Conservation (phyloP, 371 early-diverging fungal genomes). For the Mucor racemosus region DNA sequence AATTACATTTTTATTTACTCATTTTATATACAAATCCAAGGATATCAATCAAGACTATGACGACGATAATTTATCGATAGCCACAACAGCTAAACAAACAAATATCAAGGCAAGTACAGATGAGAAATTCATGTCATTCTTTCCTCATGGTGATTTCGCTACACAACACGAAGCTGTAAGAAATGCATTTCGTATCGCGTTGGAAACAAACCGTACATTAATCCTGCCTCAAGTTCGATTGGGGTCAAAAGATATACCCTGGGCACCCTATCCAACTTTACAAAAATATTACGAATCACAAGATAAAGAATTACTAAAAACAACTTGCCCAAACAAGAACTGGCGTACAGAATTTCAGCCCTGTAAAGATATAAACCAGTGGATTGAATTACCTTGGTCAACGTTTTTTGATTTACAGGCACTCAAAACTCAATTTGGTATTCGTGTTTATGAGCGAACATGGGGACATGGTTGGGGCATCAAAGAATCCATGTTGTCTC, state of each 20-base stretch:
- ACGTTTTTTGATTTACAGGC: slow-evolving; percentile 20
- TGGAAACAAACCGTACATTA: slow-evolving; percentile 40
- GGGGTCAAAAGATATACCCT: slow-evolving; percentile 8
- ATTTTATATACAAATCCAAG: slow-evolving; percentile 7
- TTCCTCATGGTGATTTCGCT: slow-evolving; percentile 43
- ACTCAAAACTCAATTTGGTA: slow-evolving; percentile 24
- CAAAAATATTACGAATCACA: slow-evolving; percentile 27
- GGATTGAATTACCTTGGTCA: slow-evolving; percentile 33
- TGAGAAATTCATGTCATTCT: slow-evolving; percentile 37
- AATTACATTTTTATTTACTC: neutral
- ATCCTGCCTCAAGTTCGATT: slow-evolving; percentile 34
- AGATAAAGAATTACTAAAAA: slow-evolving; percentile 15
- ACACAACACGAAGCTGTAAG: slow-evolving; percentile 39
- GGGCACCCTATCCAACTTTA: slow-evolving; percentile 23
- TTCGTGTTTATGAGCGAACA: slow-evolving; percentile 36
- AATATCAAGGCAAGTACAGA: neutral
- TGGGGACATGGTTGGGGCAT: slow-evolving; percentile 36
- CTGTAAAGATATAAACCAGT: slow-evolving; percentile 17
- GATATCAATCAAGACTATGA: neutral
- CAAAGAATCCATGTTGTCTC: slow-evolving; percentile 17
- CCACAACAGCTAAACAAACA: neutral
- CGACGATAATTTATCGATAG: neutral
- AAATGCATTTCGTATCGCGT: slow-evolving; percentile 35
- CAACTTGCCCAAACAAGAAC: neutral
- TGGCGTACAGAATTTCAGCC: slow-evolving; percentile 23